phyloP scores from a whole-genome alignment of 2,329 filamentous ascomycete genomes.

The Dryadomyces quercus-mongolicae region DNA sequence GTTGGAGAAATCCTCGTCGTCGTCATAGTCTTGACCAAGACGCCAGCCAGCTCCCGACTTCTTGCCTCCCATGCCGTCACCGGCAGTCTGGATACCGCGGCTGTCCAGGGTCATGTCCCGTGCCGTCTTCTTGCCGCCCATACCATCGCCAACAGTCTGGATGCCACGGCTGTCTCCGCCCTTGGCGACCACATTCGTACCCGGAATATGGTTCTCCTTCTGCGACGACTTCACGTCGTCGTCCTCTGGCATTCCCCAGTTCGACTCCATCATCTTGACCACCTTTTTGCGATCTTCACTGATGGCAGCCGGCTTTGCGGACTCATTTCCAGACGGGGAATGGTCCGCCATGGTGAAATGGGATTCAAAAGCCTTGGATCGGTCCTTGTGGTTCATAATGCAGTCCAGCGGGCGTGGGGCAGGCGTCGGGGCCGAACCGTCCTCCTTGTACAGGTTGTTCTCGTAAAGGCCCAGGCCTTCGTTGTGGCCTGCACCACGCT shows the following conservation, averaged over 20 bases:
- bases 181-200: constrained; percentile 7
- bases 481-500: constrained; percentile 48
- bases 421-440: constrained; percentile 27
- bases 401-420: constrained; percentile 42
- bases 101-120: constrained; percentile 9
- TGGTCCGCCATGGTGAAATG: constrained; percentile 70
- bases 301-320: constrained; percentile 26
- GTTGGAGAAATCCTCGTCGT: constrained; percentile 20
- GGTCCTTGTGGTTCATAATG: constrained; percentile 61
- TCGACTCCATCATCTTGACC: constrained; percentile 60
- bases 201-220: constrained; percentile 35
- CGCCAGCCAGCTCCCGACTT: constrained; percentile 46
- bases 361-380: constrained; percentile 62
- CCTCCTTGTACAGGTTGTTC: constrained; percentile 58
- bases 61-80: constrained; percentile 55
- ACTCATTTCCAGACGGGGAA: constrained; percentile 24
- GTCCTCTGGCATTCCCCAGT: constrained; percentile 35
- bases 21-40: constrained; percentile 37
- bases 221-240: constrained; percentile 32
- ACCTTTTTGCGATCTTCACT: constrained; percentile 53
- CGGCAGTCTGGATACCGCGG: constrained; percentile 35
- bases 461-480: constrained; percentile 63
- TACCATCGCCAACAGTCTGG: constrained; percentile 48
- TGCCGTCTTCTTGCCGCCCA: constrained; percentile 44
- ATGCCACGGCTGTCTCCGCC: constrained; percentile 24